These are phyloP conservation scores for Aspergillus avenaceus DNA, from an alignment of 495 filamentous ascomycete species.

Conservation along the genomic window DNA sequence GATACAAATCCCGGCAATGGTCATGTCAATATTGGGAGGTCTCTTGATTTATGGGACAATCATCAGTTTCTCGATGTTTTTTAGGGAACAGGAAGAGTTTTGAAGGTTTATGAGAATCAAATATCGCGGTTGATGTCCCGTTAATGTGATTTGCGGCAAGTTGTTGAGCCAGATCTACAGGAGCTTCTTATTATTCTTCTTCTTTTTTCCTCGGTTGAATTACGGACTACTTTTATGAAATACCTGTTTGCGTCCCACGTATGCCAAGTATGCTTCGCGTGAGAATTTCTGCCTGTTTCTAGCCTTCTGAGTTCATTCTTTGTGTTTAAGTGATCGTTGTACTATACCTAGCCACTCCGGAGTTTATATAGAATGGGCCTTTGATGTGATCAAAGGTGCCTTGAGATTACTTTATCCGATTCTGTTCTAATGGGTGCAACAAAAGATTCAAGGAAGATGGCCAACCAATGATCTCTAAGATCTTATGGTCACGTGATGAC, in stretches of 20 bases:
- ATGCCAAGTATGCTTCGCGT: constrained; percentile 7
- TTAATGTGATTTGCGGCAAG: neutral
- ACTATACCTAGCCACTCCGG: constrained; percentile 17
- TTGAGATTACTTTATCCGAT: neutral
- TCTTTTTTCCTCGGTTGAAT: too few species aligned
- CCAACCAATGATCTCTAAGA: neutral
- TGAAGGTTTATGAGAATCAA: constrained; percentile 18
- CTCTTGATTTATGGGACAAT: constrained; percentile 96
- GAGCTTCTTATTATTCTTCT: neutral
- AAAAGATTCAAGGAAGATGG: too few species aligned
- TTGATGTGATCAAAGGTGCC: neutral
- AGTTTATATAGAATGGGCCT: constrained; percentile 13
- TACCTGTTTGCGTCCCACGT: constrained; percentile 10
- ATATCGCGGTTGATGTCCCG: neutral
- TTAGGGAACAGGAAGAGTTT: constrained; percentile 93
- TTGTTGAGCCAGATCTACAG: neutral
- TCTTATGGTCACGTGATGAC: constrained; percentile 14
- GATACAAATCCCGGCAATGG: constrained; percentile 81
- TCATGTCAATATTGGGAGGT: constrained; percentile 91
- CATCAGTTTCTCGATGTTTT: constrained; percentile 96
- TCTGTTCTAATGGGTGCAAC: neutral
- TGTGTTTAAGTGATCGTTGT: constrained; percentile 14
- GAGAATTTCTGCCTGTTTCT: constrained; percentile 3
- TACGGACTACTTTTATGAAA: constrained; percentile 5
- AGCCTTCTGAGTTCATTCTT: constrained; percentile 6